Evolutionary conservation across 2,329 filamentous ascomycete species (phyloP), one percentile per base, ranked within the genome.

Genomic region (Hypoxylon sp.): DNA sequence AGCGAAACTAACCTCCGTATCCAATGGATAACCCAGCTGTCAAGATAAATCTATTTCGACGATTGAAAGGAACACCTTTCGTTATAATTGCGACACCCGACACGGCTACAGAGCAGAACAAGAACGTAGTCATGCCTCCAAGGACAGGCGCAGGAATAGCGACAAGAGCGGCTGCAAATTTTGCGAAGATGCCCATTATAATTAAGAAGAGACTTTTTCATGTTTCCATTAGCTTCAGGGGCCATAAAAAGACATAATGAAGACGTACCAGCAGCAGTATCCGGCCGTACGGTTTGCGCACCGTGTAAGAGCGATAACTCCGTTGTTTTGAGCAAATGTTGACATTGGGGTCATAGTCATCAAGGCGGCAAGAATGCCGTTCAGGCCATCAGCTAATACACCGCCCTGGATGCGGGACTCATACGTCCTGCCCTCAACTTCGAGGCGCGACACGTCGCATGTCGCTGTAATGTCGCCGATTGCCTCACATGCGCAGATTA

Each of bases 271-370:
- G 76, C 90, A 91, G 52, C 90, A 91, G 77, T 93, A 94, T 3
- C 93, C 93, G 4, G 92, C 93, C 50, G 89, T 91, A 59, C 93
- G 88, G 78, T 93, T 95, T 0, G 93, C 93, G 77, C 92, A 95
- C 14, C 92, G 87, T 0, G 93, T 96, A 48, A 96, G 83, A 0
- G 92, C 91, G 67, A 96, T 94, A 56, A 95, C 91, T 36, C 92
- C 92, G 77, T 95, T 94, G 82, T 95, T 95, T 78, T 94, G 92
- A 0, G 92, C 92, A 72, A 94, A 94, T 0, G 90, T 91, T 1
- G 89, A 90, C 87, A 94, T 92, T 30, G 92, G 92, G 0, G 91
- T 92, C 72, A 93, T 92, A 51, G 92, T 95, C 82, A 90, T 91
- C 32, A 96, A 85, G 0, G 89, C 91, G 14, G 92, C 91, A 14